Base-by-base conservation (phyloP, 129 eudicot species). In the Cynara cardunculus region DNA sequence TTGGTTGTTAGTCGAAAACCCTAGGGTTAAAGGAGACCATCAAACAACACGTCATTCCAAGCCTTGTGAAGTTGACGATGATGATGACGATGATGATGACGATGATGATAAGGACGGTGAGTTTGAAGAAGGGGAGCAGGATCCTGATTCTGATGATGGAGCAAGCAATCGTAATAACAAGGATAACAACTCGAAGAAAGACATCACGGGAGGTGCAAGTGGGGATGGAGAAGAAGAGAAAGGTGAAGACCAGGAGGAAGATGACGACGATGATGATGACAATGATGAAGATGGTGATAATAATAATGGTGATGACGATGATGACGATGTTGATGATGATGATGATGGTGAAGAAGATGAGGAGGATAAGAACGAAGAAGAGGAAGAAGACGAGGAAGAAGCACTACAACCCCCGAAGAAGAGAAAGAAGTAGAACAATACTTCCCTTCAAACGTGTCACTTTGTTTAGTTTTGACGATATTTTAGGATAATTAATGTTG, bases 361-460 rank as follows among this genome's bases (percentile, higher is more conserved):
- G 0, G 87, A 82, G 0, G 88, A 79, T 0, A 78, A 85, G 0
- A 85, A 75, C 1, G 89, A 82, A 0, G 91, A 82, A 5, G 88
- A 82, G 2, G 91, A 87, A 1, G 89, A 88, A 0, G 89, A 88
- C 0, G 89, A 89, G 21, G 88, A 87, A 62, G 91, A 89, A 79
- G 85, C 84, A 25, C 83, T 89, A 0, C 90, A 89, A 28, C 92
- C 92, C 25, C 92, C 90, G 16, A 89, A 89, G 88, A 89, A 89
- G 79, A 84, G 88, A 75, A 86, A 84, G 88, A 89, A 86, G 87
- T 89, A 70, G 81, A 67, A 7, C 9, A 37, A 34, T 16, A 27
- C 41, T 13, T 16, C 11, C 6, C 62, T 53, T 53, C 59, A 46
- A 61, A 61, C 21, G 68, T 19, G 68, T n/a, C 27, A 1, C 25